Base-by-base conservation (phyloP, 257 asterid genomes). In the Linaria vulgaris region DNA sequence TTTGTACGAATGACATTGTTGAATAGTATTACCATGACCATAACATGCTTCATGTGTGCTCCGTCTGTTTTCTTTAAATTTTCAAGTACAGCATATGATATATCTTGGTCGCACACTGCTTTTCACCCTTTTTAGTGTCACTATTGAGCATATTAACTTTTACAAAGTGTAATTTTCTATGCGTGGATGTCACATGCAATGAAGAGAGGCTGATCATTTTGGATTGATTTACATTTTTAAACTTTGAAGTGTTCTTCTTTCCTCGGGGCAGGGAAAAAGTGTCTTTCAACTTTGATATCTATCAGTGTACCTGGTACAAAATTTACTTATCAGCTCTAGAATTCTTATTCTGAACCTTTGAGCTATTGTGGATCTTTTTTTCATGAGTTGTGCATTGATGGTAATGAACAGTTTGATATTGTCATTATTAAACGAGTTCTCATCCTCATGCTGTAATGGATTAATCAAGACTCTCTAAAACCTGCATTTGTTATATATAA, bases 41-140 rank as follows among this genome's bases (percentile, higher is more conserved):
- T 63, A 34, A 30, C n/a, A 41, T 37, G 24, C 24, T n/a, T 52
- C 56, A 41, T 37, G 30, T 63, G 45, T 72, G 64, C 31, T 27
- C 31, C 50, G 2, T 30, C 64, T 34, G 45, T 48, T 59, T 53
- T 46, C 48, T 43, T 59, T 63, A 37, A 49, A 63, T 51, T 46
- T 46, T 48, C 20, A 43, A 44, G 41, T 44, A 46, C 27, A 15
- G 25, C 62, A 13, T 12, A 12, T 54, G 53, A 45, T 22, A 45
- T 44, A 53, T 59, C 46, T 39, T 59, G 48, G 21, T 17, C 14
- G 54, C 11, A 11, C 2, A 20, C 12, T 19, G 47, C 56, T 10
- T 41, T 59, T 39, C 30, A 30, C 51, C 38, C 5, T 41, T 49
- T 30, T 68, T 51, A 20, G 38, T 49, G 55, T 27, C 13, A 5